Percentiles rank a stretch among this genome's conserved stretches.
Conservation (phyloP, 768 basidiomycete genomes). For the Jaapia argillacea region DNA sequence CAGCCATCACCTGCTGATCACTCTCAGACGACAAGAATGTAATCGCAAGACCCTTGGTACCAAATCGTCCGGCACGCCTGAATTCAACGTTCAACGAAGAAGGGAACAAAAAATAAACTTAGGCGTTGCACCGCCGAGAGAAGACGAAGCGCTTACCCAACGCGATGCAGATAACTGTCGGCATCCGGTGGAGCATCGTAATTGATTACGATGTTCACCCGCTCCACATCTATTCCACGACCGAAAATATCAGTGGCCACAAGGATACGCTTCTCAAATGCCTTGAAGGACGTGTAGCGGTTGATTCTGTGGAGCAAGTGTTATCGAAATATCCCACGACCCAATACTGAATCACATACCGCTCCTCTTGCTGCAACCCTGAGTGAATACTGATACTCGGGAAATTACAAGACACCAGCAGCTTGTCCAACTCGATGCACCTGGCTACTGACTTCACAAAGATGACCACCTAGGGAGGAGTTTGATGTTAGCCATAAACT, state of each 20-base stretch:
- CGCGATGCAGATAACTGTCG: conserved; percentile 97
- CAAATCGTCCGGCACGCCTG: conserved; percentile 97
- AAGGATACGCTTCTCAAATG: conserved; percentile 97
- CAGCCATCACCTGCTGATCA: conserved; percentile 89
- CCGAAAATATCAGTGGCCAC: conserved; percentile 99
- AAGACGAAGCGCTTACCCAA: conserved; percentile 66
- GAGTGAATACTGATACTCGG: conserved; percentile 98
- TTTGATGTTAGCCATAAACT: background rate
- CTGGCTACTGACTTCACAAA: conserved; percentile 98
- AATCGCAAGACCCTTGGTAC: conserved; percentile 97
- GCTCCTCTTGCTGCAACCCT: conserved; percentile 88
- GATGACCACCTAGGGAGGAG: conserved; percentile 80
- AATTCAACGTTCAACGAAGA: background rate
- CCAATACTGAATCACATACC: conserved; percentile 41
- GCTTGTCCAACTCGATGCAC: conserved; percentile 92
- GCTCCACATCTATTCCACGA: conserved; percentile 98
- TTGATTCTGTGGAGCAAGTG: conserved; percentile 51
- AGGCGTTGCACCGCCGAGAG: no score
- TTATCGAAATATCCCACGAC: conserved; percentile 4
- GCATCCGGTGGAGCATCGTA: conserved; percentile 97
- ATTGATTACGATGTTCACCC: conserved; percentile 99
- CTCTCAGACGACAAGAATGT: conserved; percentile 91
- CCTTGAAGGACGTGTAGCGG: conserved; percentile 97
- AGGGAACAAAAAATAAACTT: no score
- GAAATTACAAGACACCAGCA: conserved; percentile 96